A percentile compares a stretch with the other conserved stretches of the same genome.
Conservation (phyloP, 2,329 filamentous ascomycete species). For the Colletotrichum sp. region DNA sequence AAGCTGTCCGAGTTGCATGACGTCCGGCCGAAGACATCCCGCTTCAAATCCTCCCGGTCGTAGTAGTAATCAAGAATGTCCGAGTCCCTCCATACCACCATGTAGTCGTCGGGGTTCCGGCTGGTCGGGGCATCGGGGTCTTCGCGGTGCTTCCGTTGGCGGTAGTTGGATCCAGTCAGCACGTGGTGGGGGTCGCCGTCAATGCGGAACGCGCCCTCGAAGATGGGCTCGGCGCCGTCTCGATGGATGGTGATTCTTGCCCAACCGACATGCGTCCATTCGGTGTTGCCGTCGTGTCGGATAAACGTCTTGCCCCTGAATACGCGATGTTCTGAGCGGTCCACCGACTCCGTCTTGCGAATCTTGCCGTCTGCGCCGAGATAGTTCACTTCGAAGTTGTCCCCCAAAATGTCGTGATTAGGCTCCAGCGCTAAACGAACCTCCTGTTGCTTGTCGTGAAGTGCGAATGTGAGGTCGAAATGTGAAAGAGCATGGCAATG, state of each 20-base stretch:
- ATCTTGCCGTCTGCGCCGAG: conserved; percentile 75
- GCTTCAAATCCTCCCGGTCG: conserved; percentile 69
- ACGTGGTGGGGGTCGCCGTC: conserved; percentile 86
- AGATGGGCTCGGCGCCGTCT: conserved; percentile 81
- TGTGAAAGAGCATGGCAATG: conserved; percentile 79
- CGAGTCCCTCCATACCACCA: conserved; percentile 93
- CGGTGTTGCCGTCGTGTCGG: conserved; percentile 59
- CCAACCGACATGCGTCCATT: conserved; percentile 87
- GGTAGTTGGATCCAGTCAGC: conserved; percentile 76
- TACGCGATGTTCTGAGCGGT: conserved; percentile 78
- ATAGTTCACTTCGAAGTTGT: conserved; percentile 77
- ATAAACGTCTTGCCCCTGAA: conserved; percentile 83
- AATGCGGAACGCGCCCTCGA: conserved; percentile 88
- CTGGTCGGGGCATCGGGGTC: conserved; percentile 70
- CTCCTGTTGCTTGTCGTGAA: conserved; percentile 70
- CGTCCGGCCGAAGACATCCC: conserved; percentile 49
- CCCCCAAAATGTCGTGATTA: conserved; percentile 86
- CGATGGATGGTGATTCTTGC: conserved; percentile 78
- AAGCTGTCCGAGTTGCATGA: conserved; percentile 79
- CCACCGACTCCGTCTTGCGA: conserved; percentile 68
- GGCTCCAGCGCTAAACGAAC: conserved; percentile 85
- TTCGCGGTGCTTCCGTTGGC: conserved; percentile 69
- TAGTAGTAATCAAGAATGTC: conserved; percentile 64
- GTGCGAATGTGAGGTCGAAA: conserved; percentile 84
- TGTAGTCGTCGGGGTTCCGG: conserved; percentile 68